Conservation (phyloP, 441 rosid species). For the Adansonia gregorii region DNA sequence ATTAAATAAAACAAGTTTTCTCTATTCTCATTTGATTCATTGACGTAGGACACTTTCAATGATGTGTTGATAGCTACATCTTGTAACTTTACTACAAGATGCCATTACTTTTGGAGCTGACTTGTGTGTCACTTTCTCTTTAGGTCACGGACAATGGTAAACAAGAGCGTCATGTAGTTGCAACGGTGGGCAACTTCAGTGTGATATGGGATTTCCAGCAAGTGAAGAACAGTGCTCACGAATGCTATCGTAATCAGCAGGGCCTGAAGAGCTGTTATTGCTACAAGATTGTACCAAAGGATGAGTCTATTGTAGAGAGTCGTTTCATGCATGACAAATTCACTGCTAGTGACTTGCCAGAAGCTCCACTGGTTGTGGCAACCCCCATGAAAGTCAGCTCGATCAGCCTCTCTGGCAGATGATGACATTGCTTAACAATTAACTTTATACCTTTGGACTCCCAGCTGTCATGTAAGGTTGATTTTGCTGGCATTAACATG, state of each 20-base stretch:
- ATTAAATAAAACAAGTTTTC: not conserved
- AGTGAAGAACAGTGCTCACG: too few relatives aligned
- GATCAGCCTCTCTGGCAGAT: slow-evolving; percentile 60
- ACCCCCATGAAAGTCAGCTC: slow-evolving; percentile 85
- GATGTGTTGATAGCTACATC: not conserved
- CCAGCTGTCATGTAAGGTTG: slow-evolving; percentile 21
- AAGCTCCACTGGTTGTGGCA: slow-evolving; percentile 79
- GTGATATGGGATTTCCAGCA: too few relatives aligned
- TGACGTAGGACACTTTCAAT: not conserved
- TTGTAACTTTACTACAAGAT: not conserved
- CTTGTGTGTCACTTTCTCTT: not conserved
- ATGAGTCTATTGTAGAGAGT: slow-evolving; percentile 71
- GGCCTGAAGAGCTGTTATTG: slow-evolving; percentile 80
- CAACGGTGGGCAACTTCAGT: too few relatives aligned
- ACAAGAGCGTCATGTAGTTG: too few relatives aligned
- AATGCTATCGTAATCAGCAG: slow-evolving; percentile 25
- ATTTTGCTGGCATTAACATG: not conserved
- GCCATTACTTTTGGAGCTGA: not conserved
- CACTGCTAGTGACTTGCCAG: slow-evolving; percentile 60
- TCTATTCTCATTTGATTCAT: not conserved
- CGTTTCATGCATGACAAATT: slow-evolving; percentile 76
- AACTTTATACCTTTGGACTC: slow-evolving; percentile 20
- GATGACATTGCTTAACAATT: slow-evolving; percentile 36
- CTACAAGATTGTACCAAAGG: slow-evolving; percentile 71
- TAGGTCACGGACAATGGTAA: too few relatives aligned